Conservation (phyloP, 352 stramenopile species). For the Pythium oligandrum region DNA sequence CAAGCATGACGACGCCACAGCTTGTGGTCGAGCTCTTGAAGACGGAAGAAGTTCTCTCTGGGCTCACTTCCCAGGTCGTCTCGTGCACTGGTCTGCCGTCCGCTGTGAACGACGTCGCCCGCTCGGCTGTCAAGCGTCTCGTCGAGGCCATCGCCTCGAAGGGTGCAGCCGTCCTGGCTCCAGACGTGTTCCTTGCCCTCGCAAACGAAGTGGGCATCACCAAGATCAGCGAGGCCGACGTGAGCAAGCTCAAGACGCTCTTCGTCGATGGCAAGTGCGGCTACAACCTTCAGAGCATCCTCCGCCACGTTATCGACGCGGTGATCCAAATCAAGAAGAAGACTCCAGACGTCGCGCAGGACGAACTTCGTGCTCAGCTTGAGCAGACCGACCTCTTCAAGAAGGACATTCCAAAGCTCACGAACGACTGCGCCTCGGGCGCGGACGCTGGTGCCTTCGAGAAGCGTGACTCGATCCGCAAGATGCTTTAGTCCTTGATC, state of each 20-base stretch:
- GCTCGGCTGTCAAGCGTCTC: constrained; percentile 26
- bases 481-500: constrained; percentile 32
- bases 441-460: constrained; percentile 23
- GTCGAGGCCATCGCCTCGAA: constrained; percentile 17
- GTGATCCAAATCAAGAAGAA: constrained; percentile 15
- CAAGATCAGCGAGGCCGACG: constrained; percentile 4
- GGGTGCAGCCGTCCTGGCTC: constrained; percentile 1
- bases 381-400: neutral
- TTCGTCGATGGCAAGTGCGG: constrained; percentile 7
- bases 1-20: constrained; percentile 26
- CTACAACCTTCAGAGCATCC: constrained; percentile 5
- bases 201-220: neutral
- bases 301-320: constrained; percentile 9
- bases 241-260: constrained; percentile 2
- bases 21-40: constrained; percentile 36
- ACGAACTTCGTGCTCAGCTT: neutral
- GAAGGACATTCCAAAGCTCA: constrained; percentile 2
- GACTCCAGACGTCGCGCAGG: neutral
- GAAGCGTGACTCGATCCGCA: constrained; percentile 9
- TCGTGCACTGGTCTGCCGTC: constrained; percentile 29
- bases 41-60: constrained; percentile 31
- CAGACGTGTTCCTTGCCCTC: constrained; percentile 2
- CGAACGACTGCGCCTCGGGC: constrained; percentile 11
- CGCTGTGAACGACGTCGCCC: constrained; percentile 18
- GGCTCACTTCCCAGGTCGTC: constrained; percentile 36